Evolutionary conservation across 2,329 filamentous ascomycete genomes (phyloP).

Genomic region (Calonectria pseudoturangicola): DNA sequence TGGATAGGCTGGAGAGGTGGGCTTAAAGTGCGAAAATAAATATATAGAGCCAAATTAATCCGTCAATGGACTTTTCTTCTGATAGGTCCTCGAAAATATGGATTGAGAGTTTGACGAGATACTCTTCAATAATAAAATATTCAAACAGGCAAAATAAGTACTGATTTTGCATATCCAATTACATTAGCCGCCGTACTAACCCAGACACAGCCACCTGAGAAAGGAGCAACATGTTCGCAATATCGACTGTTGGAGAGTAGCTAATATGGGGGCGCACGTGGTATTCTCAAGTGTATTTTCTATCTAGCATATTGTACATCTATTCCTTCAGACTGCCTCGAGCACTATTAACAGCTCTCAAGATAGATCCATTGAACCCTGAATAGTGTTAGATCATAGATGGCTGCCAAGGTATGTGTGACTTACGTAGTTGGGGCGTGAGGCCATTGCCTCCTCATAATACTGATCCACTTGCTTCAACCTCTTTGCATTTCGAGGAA

Average conservation of each 20-base stretch:
- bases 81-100: too few relatives aligned
- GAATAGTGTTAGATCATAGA: background rate
- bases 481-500: constrained; percentile 2
- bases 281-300: background rate
- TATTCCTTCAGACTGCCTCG: background rate
- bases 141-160: too few relatives aligned
- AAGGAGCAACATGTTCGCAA: too few relatives aligned
- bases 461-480: constrained; percentile 5
- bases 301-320: background rate
- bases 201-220: too few relatives aligned
- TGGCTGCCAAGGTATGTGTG: background rate
- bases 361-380: constrained; percentile 1
- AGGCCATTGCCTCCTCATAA: background rate
- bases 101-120: too few relatives aligned
- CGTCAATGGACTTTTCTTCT: too few relatives aligned
- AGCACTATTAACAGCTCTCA: background rate
- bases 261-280: background rate
- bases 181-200: too few relatives aligned
- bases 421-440: background rate
- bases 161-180: too few relatives aligned
- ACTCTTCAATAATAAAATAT: too few relatives aligned
- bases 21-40: constrained; percentile 39
- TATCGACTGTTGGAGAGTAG: too few relatives aligned
- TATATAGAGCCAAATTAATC: background rate
- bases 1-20: constrained; percentile 60